These are phyloP conservation scores for Globomyces pollinis-pini DNA, from an alignment of 192 early-diverging fungal species.

Conservation along the genomic window DNA sequence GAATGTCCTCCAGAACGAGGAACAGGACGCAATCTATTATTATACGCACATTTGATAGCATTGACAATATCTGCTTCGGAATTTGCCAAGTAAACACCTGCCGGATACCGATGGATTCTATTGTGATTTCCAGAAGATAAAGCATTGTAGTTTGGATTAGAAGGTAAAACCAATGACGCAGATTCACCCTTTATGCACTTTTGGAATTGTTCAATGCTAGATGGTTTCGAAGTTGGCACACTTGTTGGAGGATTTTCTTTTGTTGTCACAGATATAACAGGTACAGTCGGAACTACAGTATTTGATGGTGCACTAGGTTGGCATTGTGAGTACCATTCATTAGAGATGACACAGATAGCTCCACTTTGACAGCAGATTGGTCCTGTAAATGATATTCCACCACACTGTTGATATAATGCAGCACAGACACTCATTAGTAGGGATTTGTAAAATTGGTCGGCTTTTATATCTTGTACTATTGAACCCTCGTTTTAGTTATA, in stretches of 20 bases:
- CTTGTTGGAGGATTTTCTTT: too few species aligned
- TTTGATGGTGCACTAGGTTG: too few species aligned
- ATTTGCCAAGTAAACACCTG: not conserved
- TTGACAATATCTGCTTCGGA: not conserved
- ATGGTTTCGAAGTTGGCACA: too few species aligned
- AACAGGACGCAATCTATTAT: not conserved
- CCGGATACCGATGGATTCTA: constrained; percentile 4
- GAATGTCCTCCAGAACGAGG: constrained; percentile 47
- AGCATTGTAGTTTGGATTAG: not conserved
- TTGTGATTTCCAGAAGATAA: not conserved
- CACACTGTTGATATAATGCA: not conserved
- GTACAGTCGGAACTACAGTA: too few species aligned
- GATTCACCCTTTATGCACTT: too few species aligned
- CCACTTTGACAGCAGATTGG: not conserved
- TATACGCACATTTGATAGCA: not conserved
- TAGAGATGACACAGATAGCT: not conserved
- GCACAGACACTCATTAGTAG: too few species aligned
- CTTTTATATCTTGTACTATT: too few species aligned
- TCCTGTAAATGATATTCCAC: not conserved
- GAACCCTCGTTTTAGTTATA: too few species aligned
- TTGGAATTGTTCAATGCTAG: too few species aligned
- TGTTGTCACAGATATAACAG: too few species aligned
- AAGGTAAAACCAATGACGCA: not conserved
- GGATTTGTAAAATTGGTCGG: too few species aligned
- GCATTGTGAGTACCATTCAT: constrained; percentile 1